phyloP scores from a whole-genome alignment of 345 rosid genomes.

The Bruguiera parviflora region DNA sequence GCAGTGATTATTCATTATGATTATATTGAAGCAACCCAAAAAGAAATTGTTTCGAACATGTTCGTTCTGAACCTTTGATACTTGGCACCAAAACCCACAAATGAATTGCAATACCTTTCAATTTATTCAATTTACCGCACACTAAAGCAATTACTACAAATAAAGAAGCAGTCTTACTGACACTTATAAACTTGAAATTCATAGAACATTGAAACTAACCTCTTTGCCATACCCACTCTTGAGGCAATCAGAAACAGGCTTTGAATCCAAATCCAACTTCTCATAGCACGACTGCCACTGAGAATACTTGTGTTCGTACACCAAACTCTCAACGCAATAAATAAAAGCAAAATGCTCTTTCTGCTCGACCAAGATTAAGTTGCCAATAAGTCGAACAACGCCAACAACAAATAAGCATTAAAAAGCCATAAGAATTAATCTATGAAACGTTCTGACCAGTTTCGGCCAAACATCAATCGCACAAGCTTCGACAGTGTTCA shows the following conservation, averaged over 20 bases:
- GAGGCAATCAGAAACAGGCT: slow-evolving; percentile 58
- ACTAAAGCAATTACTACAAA: neutral
- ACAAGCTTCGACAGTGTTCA: slow-evolving; percentile 89
- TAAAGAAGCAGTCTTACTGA: neutral
- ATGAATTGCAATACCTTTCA: too few relatives aligned
- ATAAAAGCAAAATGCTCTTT: slow-evolving; percentile 69
- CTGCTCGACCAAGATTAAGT: slow-evolving; percentile 36
- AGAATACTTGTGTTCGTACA: slow-evolving; percentile 38
- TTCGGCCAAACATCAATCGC: slow-evolving; percentile 73
- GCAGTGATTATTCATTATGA: too few relatives aligned
- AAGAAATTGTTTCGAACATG: too few relatives aligned
- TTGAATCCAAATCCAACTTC: slow-evolving; percentile 53
- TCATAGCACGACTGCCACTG: slow-evolving; percentile 78
- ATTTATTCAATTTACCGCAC: too few relatives aligned
- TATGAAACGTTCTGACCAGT: slow-evolving; percentile 38
- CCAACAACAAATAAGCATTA: neutral
- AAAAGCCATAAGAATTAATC: neutral
- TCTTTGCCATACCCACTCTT: slow-evolving; percentile 51
- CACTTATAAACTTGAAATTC: neutral
- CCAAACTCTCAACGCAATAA: slow-evolving; percentile 69
- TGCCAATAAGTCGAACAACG: neutral
- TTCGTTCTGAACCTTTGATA: too few relatives aligned
- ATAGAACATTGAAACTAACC: slow-evolving; percentile 38
- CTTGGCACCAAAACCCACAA: too few relatives aligned
- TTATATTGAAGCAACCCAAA: too few relatives aligned